Percentiles rank a stretch among this genome's conserved stretches.
Conservation (phyloP, 1,284 basidiomycete species). For the Erythrobasidium hasegawianum region DNA sequence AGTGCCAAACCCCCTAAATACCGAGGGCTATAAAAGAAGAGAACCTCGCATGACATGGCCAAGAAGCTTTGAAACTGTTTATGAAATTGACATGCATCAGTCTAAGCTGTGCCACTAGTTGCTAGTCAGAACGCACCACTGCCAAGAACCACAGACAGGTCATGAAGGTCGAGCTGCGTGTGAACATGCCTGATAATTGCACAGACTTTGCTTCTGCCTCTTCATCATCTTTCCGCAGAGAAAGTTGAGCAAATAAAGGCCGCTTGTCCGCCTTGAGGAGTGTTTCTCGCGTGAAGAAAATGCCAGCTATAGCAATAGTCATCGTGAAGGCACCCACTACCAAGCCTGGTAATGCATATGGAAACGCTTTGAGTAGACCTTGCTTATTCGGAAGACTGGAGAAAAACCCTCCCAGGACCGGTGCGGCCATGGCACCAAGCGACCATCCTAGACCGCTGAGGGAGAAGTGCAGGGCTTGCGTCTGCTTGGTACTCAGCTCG, state of each 20-base stretch:
- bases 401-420: conserved; percentile 3
- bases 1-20: conserved; percentile 10
- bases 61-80: not conserved
- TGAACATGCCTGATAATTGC: conserved; percentile 17
- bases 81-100: not conserved
- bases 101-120: not conserved
- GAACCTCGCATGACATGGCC: conserved; percentile 10
- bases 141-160: conserved; percentile 8
- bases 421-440: conserved; percentile 11
- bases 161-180: conserved; percentile 5
- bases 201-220: not conserved
- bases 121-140: conserved; percentile 10
- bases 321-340: conserved; percentile 2
- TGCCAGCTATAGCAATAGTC: not conserved
- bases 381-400: conserved; percentile 1
- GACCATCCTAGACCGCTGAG: conserved; percentile 11
- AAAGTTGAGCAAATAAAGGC: not conserved
- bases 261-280: conserved; percentile 1
- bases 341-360: conserved; percentile 18
- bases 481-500: conserved; percentile 3
- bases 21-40: conserved; percentile 14
- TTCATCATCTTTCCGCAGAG: not conserved
- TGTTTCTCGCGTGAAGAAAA: conserved; percentile 14
- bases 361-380: conserved; percentile 6
- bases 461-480: conserved; percentile 7